Base-by-base conservation (phyloP, 83 land plant species). In the Diphasiastrum complanatum region DNA sequence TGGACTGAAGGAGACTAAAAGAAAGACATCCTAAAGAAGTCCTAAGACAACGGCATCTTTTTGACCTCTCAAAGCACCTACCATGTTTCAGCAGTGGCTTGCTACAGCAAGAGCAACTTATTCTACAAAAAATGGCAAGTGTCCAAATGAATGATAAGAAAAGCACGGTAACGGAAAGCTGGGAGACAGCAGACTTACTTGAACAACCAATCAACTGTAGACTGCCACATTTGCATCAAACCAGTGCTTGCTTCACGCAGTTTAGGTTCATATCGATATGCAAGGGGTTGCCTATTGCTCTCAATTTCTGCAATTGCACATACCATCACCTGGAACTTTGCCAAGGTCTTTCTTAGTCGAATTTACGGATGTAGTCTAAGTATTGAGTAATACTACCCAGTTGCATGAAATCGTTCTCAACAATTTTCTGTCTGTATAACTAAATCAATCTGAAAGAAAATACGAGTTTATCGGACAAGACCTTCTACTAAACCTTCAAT, bases 261-360 rank as follows among this genome's bases (percentile, higher is more conserved):
- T 64, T 83, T 82, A 40, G 62, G 65, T 28, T 85, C 80, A 74
- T 71, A 83, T 19, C 73, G 73, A 27, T 63, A 57, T 2, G 85
- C 78, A 35, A 91, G 74, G 35, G 77, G 85, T 54, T 87, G 86
- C 43, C 95, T 78, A 60, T 77, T 82, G 64, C 90, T 87, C 69
- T 73, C 95, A 65, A 91, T 75, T 65, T 87, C 95, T 53, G 95
- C 85, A 60, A 91, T 76, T 37, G 97, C 85, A 81, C 91, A 88
- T 32, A 91, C 61, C 83, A 88, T 85, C 41, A 77, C 77, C 97
- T 88, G 72, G 28, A 35, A 4, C 43, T 27, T 24, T 18, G 11
- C n/a, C 40, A 34, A 14, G 10, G 43, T 50, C 16, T 14, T 33
- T 33, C 20, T 11, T 43, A 22, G 11, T 70, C 27, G 12, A 24